These are phyloP conservation scores for Rhizophagus sp. DNA, from an alignment of 192 early-diverging fungal species.

Conservation along the genomic window DNA sequence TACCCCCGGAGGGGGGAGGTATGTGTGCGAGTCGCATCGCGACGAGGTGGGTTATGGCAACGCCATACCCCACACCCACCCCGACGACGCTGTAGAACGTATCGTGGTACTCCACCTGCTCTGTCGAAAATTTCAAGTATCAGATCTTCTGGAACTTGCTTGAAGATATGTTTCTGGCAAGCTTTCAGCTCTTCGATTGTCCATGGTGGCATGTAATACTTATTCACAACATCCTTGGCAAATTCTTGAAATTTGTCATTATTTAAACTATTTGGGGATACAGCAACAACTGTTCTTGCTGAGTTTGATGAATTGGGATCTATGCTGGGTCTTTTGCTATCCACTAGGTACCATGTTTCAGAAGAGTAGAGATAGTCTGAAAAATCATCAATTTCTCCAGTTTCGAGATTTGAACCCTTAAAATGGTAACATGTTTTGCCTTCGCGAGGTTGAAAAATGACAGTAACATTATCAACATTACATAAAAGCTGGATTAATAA, in stretches of 20 bases:
- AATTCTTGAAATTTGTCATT: constrained; percentile 3
- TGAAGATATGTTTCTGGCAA: background rate
- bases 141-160: constrained; percentile 2
- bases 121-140: background rate
- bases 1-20: too few relatives aligned
- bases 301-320: background rate
- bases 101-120: constrained; percentile 8
- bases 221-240: background rate
- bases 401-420: background rate
- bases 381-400: constrained; percentile 11
- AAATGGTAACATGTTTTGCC: background rate
- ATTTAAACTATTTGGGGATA: constrained; percentile 9
- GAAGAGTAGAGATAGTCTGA: background rate
- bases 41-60: too few relatives aligned
- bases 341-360: constrained; percentile 19
- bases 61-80: too few relatives aligned
- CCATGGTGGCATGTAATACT: constrained; percentile 24
- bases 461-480: background rate
- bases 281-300: constrained; percentile 25
- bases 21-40: too few relatives aligned
- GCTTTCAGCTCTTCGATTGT: constrained; percentile 22
- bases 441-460: background rate
- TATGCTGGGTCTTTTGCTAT: background rate
- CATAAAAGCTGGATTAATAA: constrained; percentile 12
- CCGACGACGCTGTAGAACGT: too few relatives aligned